Conservation (phyloP, 768 basidiomycete genomes). For the Porphyrellus cyaneotinctus region DNA sequence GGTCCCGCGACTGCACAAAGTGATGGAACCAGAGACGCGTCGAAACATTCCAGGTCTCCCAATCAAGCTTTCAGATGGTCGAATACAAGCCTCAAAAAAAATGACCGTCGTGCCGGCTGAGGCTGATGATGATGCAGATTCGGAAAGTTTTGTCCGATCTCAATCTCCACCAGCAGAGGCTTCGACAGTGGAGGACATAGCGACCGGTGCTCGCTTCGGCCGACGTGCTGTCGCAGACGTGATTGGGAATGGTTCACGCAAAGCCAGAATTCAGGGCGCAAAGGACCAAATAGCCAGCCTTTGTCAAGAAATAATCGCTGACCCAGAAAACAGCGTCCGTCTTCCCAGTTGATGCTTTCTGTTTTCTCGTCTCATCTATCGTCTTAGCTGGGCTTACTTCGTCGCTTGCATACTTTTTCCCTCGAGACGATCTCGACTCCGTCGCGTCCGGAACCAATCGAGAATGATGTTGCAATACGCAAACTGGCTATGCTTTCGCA, state of each 20-base stretch:
- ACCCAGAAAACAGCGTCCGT: constrained; percentile 92
- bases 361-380: constrained; percentile 13
- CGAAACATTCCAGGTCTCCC: constrained; percentile 64
- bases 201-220: constrained; percentile 87
- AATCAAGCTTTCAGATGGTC: constrained; percentile 82
- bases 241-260: constrained; percentile 60
- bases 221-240: constrained; percentile 73
- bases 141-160: constrained; percentile 34
- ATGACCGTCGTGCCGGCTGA: constrained; percentile 19
- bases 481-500: constrained; percentile 88
- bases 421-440: constrained; percentile 67
- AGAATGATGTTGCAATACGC: constrained; percentile 79
- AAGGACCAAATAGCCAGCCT: constrained; percentile 93
- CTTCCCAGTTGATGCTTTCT: neutral
- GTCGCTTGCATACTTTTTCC: constrained; percentile 88
- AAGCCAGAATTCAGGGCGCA: constrained; percentile 65
- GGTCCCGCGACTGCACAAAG: constrained; percentile 48
- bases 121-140: constrained; percentile 29
- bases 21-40: constrained; percentile 44
- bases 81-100: constrained; percentile 56
- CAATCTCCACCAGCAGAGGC: constrained; percentile 26
- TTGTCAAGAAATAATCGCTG: constrained; percentile 90
- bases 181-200: constrained; percentile 57
- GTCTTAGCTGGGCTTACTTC: constrained; percentile 76
- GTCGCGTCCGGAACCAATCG: constrained; percentile 62